Base-by-base conservation (phyloP, 305 asterid genomes). In the Solanum chacoense region DNA sequence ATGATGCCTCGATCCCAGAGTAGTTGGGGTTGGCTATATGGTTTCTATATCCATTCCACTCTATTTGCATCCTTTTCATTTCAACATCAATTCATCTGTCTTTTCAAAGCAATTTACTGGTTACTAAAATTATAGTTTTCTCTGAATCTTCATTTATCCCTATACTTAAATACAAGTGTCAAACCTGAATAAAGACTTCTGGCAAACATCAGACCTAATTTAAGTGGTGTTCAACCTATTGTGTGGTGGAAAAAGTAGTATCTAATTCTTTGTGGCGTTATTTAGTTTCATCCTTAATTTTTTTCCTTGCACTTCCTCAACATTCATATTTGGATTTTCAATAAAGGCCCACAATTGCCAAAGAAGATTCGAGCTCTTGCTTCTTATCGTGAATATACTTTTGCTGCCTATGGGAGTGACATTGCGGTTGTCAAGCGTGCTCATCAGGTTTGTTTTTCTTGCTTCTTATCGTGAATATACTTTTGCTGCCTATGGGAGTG, bases 361-460 rank as follows among this genome's bases (percentile, higher is more conserved):
- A 97, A 97, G 92, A 97, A 97, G 92, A 97, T 97, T 87, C 92
- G 97, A 91, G 99, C 99, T 92, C 94, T 97, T 88, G 95, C 98
- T 85, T 94, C 96, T 20, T 94, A 92, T 90, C 96, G 99, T 4
- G 96, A 97, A 78, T 95, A 91, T 85, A 96, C 99, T 24, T 97
- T 96, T 90, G 98, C 96, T 28, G 98, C 99, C 26, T 95, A 93
- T 90, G 99, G 98, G 88, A 92, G 89, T 86, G 89, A 90, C 22
- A 91, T 97, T 71, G 98, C 96, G 59, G 98, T 97, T 89, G 93
- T 97, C 88, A 95, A 92, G 93, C 99, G 98, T 91, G 97, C 96
- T 87, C 98, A 96, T 93, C 95, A 90, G 99, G 99, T 97, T 88
- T 88, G 74, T 26, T 88, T 88, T 72, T 34, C 94, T 97, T 88